These are phyloP conservation scores for Monosporascus sp. DNA, from an alignment of 2,329 filamentous ascomycete genomes.

Conservation along the genomic window DNA sequence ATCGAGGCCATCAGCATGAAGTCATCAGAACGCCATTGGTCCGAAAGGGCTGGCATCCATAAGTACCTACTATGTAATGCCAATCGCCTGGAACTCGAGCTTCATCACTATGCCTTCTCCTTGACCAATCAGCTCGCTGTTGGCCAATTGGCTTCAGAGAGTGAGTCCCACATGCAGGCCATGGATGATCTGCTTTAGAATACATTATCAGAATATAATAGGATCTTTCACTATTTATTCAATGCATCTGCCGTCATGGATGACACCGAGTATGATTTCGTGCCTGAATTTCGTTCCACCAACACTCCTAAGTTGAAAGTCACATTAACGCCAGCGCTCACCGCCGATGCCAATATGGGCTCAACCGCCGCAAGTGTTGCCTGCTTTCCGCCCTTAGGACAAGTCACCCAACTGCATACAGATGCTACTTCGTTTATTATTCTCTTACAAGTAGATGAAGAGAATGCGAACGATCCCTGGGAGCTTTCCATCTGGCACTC, in stretches of 20 bases:
- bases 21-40: background rate
- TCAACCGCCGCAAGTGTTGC: slow-evolving; percentile 30
- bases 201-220: background rate
- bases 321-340: slow-evolving; percentile 15
- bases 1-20: background rate
- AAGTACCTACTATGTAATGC: too few relatives aligned
- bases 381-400: slow-evolving; percentile 66
- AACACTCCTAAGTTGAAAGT: slow-evolving; percentile 34
- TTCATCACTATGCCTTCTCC: background rate
- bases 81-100: background rate
- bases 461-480: slow-evolving; percentile 55
- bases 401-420: slow-evolving; percentile 57
- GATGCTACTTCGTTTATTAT: slow-evolving; percentile 57
- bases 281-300: slow-evolving; percentile 31
- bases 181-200: background rate
- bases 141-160: background rate
- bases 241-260: slow-evolving; percentile 6
- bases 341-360: slow-evolving; percentile 27
- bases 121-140: background rate
- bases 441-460: slow-evolving; percentile 59
- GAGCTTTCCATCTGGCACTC: slow-evolving; percentile 72
- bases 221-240: background rate
- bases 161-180: background rate
- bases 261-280: slow-evolving; percentile 27
- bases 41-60: background rate